A percentile compares a stretch with the other conserved stretches of the same genome.
phyloP scores from a whole-genome alignment of 1,284 basidiomycete genomes.

The Testicularia cyperi region DNA sequence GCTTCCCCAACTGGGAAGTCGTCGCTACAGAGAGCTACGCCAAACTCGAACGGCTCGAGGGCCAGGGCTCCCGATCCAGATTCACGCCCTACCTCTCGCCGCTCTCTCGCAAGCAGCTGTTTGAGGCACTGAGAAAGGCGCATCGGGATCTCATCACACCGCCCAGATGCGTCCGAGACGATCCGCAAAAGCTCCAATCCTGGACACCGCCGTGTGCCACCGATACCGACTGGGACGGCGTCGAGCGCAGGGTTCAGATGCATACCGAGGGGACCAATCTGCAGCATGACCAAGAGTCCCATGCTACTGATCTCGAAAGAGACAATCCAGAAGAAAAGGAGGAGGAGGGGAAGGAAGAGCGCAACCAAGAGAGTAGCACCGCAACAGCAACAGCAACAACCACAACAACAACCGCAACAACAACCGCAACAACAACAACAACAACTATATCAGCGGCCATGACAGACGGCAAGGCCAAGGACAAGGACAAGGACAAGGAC shows the following conservation, averaged over 20 bases:
- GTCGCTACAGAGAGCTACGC: constrained; percentile 44
- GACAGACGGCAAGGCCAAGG: not conserved
- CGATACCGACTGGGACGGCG: constrained; percentile 40
- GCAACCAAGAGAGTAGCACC: not conserved
- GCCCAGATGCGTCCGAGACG: constrained; percentile 66
- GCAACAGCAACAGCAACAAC: not conserved
- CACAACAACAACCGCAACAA: no score
- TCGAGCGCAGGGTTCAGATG: constrained; percentile 30
- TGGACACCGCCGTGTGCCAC: constrained; percentile 67
- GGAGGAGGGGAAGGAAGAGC: no score
- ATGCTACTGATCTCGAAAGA: no score
- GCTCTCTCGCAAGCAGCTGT: constrained; percentile 60
- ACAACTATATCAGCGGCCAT: not conserved
- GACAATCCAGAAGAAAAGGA: no score
- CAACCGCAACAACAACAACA: no score
- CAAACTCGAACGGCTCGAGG: constrained; percentile 32
- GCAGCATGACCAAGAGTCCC: no score
- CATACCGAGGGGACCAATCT: constrained; percentile 26
- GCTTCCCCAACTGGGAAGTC: constrained; percentile 37
- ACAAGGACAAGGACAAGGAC: constrained; percentile 1
- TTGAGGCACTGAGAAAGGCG: constrained; percentile 69
- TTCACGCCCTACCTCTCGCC: constrained; percentile 36
- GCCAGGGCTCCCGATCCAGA: constrained; percentile 35
- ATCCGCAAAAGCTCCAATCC: constrained; percentile 66
- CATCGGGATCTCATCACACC: constrained; percentile 73